Base-by-base conservation (phyloP, 2,329 filamentous ascomycete genomes). In the Botrytis medusae region DNA sequence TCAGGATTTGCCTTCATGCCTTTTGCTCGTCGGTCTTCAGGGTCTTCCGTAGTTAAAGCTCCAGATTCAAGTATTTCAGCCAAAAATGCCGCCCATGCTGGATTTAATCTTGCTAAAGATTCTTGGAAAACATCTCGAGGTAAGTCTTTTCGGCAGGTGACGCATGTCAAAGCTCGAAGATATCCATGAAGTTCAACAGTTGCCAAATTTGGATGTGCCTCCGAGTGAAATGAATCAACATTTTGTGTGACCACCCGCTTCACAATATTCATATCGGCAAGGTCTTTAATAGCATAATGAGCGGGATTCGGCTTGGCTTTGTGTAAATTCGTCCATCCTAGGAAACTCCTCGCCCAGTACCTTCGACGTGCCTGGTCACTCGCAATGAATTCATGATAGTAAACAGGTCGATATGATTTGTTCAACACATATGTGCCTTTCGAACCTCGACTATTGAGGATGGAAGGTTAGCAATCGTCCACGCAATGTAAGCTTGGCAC, bases 341-440 rank as follows among this genome's bases (percentile, higher is more conserved):
- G 84, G 82, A 97, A 99, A 80, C 93, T 97, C 67, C 96, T 86
- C 0, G 96, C 95, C 96, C 96, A 99, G 82, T 99, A 99, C 75
- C 96, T 86, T 83, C 98, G 96, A 76, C 96, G 87, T 20, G 93
- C 90, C 40, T 70, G 71, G 60, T 69, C 63, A 76, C 85, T 92
- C 64, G 87, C 84, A 61, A 94, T 83, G 80, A 98, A 99, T 81
- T 99, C 96, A 82, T 94, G 90, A 82, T 93, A 95, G 84, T 97
- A 99, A 77, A 97, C 97, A 46, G 95, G 96, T 2, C 93, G 90
- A 81, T 97, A 98, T 22, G 89, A 90, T 84, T 93, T 94, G 84
- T 98, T 98, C 79, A 96, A 87, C 61, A 94, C 91, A 81, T 99
- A 99, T 14, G 95, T 98, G 75, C 96, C 96, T 77, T 95, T 93